Evolutionary conservation across 495 filamentous ascomycete species (phyloP), one percentile per base, ranked within the genome.

Genomic region (Apodospora peruviana): DNA sequence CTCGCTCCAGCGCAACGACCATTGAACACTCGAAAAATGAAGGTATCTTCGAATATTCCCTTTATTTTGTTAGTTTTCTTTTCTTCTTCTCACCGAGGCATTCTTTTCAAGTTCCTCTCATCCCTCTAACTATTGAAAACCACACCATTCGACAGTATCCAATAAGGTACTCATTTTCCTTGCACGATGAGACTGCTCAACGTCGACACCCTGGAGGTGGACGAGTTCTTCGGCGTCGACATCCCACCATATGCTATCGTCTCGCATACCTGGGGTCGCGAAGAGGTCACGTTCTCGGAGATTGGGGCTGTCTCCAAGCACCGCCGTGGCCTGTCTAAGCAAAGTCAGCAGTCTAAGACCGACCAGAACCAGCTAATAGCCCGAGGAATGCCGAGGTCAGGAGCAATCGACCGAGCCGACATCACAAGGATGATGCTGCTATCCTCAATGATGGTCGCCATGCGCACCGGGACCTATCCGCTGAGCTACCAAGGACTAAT

Each of bases 221-320:
- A 67, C 17, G 57, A 64, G 19, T 72, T 70, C 43, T 54, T 57
- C 21, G 59, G 51, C 7, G 47, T 45, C 36, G 27, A 57, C 11
- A 53, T 60, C n/a, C 70, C 69, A 1, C 11, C 19, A 14, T 75
- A 74, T 43, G 70, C 70, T 29, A 73, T 71, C 32, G 51, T 75
- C 17, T 75, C 73, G 3, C 73, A 76, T 51, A 66, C 58, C 5
- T 75, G 70, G 72, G 62, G 53, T 5, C 22, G 52, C 0, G 59
- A 64, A 0, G 72, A 76, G 50, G 50, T 75, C 10, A 56, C 62
- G 4, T 21, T 57, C 7, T 25, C 39, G 2, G 60, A 62, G n/a
- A 40, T 62, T 43, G 47, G 52, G 12, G 44, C 47, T 25, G 48
- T 62, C 16, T 40, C 58, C 1, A 43, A 27, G 39, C 50, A 52